Evolutionary conservation across 2,329 filamentous ascomycete genomes (phyloP), one percentile per base, ranked within the genome.

Genomic region (Cephalotrichum gorgonifer): DNA sequence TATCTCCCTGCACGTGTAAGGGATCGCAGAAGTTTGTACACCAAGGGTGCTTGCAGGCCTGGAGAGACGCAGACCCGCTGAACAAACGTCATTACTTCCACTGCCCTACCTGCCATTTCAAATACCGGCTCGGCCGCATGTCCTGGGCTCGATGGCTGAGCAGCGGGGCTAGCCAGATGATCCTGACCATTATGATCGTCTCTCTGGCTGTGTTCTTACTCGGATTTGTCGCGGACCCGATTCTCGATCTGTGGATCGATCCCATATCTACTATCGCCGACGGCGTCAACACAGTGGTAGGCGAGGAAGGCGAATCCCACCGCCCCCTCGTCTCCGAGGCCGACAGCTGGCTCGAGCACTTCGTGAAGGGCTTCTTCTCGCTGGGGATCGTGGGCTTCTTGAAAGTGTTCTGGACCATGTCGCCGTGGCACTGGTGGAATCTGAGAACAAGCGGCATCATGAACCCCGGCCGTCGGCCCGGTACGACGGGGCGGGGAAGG

Each of bases 11-110:
- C 73, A 82, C 84, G 67, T 98, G 93, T 75, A 94, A 88, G 69
- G 93, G 93, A 47, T 88, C 86, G 35, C 87, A 91, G 57, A 87
- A 87, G 68, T 96, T 95, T 66, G 89, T 97, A 23, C 93, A 98
- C 64, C 88, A 96, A 65, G 85, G 82, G 27, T 98, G 93, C 61
- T 73, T 98, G 44, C 80, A 86, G 58, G 74, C 79, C 11, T 97
- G 90, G 88, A 80, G 93, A 56, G 76, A 83, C 54, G 77, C 86
- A 41, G 81, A 88, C 60, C 85, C 86, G 0, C 60, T 65, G 26
- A 66, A 65, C 59, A 74, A 70, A 28, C 77, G 86, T 50, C 88
- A 90, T 57, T 94, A 83, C 62, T 95, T 85, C 79, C 78, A 86
- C 58, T 97, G 91, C 60, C 86, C 86, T 20, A 95, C 88, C 1